phyloP scores from a whole-genome alignment of 352 stramenopile species.

The Phytophthora idaei region DNA sequence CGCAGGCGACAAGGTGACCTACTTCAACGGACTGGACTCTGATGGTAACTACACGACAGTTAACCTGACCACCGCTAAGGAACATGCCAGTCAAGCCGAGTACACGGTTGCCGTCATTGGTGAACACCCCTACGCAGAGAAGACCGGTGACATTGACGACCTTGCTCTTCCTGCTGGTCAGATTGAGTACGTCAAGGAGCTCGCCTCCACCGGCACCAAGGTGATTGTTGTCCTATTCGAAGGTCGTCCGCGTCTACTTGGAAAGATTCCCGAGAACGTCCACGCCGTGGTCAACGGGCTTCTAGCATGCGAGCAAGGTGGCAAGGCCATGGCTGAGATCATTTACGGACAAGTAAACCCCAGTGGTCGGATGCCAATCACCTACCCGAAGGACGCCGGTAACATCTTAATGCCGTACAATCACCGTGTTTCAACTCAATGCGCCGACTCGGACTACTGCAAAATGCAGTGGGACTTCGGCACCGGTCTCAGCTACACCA shows the following conservation, averaged over 20 bases:
- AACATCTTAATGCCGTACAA: constrained; percentile 79
- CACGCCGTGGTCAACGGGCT: constrained; percentile 74
- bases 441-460: constrained; percentile 42
- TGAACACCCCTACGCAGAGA: constrained; percentile 79
- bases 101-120: constrained; percentile 79
- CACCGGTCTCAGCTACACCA: constrained; percentile 67
- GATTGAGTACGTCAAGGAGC: constrained; percentile 71
- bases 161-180: constrained; percentile 62
- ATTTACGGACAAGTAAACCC: constrained; percentile 78
- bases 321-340: constrained; percentile 81
- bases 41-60: constrained; percentile 51
- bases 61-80: constrained; percentile 54
- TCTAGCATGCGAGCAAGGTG: constrained; percentile 70
- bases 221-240: constrained; percentile 78
- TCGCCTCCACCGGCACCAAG: constrained; percentile 64
- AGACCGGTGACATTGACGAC: constrained; percentile 79
- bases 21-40: constrained; percentile 57
- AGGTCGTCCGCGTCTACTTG: constrained; percentile 73
- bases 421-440: constrained; percentile 53
- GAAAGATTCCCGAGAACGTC: constrained; percentile 47
- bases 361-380: constrained; percentile 79
- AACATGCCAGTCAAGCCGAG: constrained; percentile 37
- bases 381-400: constrained; percentile 63
- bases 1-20: constrained; percentile 29
- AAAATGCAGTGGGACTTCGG: constrained; percentile 70